These are phyloP conservation scores for Daldinia bambusicola DNA, from an alignment of 495 filamentous ascomycete genomes.

Conservation along the genomic window DNA sequence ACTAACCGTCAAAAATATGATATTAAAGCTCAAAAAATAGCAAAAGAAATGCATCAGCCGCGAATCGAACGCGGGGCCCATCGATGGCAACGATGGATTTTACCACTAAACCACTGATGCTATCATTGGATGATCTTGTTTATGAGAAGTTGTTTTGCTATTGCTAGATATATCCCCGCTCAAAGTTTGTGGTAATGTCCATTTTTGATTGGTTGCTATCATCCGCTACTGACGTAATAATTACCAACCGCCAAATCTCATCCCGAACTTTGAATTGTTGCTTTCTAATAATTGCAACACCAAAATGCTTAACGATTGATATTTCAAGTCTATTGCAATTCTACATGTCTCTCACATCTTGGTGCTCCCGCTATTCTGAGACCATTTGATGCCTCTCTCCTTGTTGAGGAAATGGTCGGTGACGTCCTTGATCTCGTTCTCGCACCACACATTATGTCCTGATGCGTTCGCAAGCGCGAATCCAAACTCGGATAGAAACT, in stretches of 20 bases:
- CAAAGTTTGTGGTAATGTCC: not conserved
- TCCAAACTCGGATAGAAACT: conserved; percentile 52
- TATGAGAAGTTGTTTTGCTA: not conserved
- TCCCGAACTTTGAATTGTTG: too few relatives aligned
- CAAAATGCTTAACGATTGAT: too few relatives aligned
- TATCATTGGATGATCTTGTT: not conserved
- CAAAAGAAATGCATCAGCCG: conserved; percentile 55
- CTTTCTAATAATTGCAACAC: too few relatives aligned
- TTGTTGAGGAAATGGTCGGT: conserved; percentile 54
- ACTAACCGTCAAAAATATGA: too few relatives aligned
- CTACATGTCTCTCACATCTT: conserved; percentile 16
- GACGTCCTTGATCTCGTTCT: conserved; percentile 54
- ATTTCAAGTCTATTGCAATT: too few relatives aligned
- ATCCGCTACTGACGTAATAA: too few relatives aligned
- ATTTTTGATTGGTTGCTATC: not conserved
- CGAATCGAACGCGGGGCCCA: conserved; percentile 64
- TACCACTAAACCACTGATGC: conserved; percentile 63
- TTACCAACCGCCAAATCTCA: too few relatives aligned
- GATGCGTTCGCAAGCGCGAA: conserved; percentile 44
- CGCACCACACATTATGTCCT: conserved; percentile 43
- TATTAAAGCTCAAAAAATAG: not conserved
- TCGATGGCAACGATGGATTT: conserved; percentile 66
- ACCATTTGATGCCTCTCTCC: conserved; percentile 54
- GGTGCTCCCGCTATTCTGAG: conserved; percentile 19
- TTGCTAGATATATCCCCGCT: not conserved